Base-by-base conservation (phyloP, 768 basidiomycete genomes). In the Lentinula aciculospora region DNA sequence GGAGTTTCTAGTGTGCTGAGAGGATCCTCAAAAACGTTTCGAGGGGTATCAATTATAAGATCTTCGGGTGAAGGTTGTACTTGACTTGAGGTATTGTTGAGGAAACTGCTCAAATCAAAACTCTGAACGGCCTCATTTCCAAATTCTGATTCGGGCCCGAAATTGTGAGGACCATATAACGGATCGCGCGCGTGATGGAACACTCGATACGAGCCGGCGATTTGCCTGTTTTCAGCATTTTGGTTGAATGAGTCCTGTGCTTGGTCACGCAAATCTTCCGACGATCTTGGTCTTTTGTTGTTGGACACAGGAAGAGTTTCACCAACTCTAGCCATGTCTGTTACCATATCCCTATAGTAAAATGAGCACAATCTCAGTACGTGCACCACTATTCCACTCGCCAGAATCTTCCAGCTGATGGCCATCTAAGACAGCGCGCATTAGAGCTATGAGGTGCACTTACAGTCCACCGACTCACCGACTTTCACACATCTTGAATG, bases 401-500 rank as follows among this genome's bases (percentile, higher is more conserved):
- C 78, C 72, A 72, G 44, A 68, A 68, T 49, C 74, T 68, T 40
- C 79, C 80, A 19, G 76, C 73, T 9, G 71, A 64, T 32, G 67
- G 69, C 74, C 76, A 80, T 51, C 78, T 79, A 28, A 10, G 21
- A 36, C 21, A 36, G 40, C 29, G 29, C 12, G 13, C 31, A 42
- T 29, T 21, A 39, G 12, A 23, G 8, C 13, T 29, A 12, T 9
- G 17, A 19, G 21, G 31, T 55, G 10, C 12, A 10, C 12, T 44
- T 31, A n/a, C 2, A 2, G 4, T 36, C 29, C 37, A 54, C 9
- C 13, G 7, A 58, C 72, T 58, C 45, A 78, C 77, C 74, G 69
- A 58, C 57, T 57, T 63, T 81, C 80, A 31, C 71, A 72, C 31
- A 56, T 63, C 49, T 71, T 72, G n/a, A 88, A 71, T 3, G 80